Conservation (phyloP, 2,329 filamentous ascomycete genomes). For the Simplicillium sp. region DNA sequence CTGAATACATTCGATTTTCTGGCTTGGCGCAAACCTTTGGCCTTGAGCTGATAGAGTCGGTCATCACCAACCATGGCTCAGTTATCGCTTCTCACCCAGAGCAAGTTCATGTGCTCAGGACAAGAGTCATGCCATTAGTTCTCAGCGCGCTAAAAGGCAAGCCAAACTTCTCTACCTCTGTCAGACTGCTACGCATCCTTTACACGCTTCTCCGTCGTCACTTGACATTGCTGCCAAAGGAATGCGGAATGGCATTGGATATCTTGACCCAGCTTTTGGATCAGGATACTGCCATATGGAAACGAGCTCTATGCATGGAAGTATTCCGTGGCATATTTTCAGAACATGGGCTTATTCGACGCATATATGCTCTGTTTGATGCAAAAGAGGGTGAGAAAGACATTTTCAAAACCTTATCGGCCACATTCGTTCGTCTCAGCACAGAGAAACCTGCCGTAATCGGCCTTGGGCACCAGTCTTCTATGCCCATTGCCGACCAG, state of each 20-base stretch:
- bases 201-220: slow-evolving; percentile 75
- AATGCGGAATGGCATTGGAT: slow-evolving; percentile 76
- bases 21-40: slow-evolving; percentile 74
- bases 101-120: slow-evolving; percentile 68
- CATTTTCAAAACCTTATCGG: slow-evolving; percentile 73
- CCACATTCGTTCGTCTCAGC: slow-evolving; percentile 83
- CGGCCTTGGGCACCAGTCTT: slow-evolving; percentile 81
- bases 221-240: slow-evolving; percentile 61
- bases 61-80: slow-evolving; percentile 74
- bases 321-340: slow-evolving; percentile 79
- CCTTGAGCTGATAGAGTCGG: slow-evolving; percentile 83
- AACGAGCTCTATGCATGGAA: slow-evolving; percentile 82
- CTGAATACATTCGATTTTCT: slow-evolving; percentile 73
- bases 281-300: slow-evolving; percentile 78
- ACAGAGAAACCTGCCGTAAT: slow-evolving; percentile 86
- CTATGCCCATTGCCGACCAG: slow-evolving; percentile 57
- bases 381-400: slow-evolving; percentile 60
- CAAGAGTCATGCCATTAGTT: slow-evolving; percentile 73
- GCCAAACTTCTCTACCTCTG: slow-evolving; percentile 70
- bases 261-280: slow-evolving; percentile 81
- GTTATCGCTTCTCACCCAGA: slow-evolving; percentile 74
- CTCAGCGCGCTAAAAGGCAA: slow-evolving; percentile 70
- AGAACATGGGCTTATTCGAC: slow-evolving; percentile 67
- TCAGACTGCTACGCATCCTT: slow-evolving; percentile 73
- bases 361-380: slow-evolving; percentile 76